Evolutionary conservation across 495 filamentous ascomycete species (phyloP), one percentile per base, ranked within the genome.

Genomic region (Lepidopterella palustris): DNA sequence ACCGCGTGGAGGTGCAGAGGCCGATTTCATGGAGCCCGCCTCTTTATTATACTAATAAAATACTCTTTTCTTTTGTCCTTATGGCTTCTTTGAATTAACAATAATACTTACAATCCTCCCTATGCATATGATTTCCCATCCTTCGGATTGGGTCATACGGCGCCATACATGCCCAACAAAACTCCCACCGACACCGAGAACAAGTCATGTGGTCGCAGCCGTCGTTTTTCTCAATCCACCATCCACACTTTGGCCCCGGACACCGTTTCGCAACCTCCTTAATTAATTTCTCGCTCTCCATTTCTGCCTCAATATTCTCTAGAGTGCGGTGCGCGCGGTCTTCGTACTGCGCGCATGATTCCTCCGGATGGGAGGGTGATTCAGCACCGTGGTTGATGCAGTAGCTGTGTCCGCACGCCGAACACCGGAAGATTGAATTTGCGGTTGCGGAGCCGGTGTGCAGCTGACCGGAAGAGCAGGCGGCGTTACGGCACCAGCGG

Each of bases 131-230:
- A 47, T 57, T 57, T n/a, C 54, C 54, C 32, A 23, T 42, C 40
- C 26, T 57, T 18, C 54, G n/a, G 18, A 57, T 57, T 21, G 18
- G 32, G n/a, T 47, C 40, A 40, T 49, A 59, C 9, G 54, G 23
- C 42, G 56, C 58, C 31, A 40, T 24, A 51, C 58, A 60, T 8
- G 57, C 5, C 51, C 58, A 60, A 25, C 58, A 60, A 32, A 60
- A 60, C 51, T 60, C 58, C 21, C 21, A 27, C 28, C 15, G 5
- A 47, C 58, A 60, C 51, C 18, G 8, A 9, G 21, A 18, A 31
- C 58, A 60, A 53, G 58, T 60, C 58, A 60, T 60, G 28, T 60
- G 58, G 57, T 60, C 40, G 29, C 58, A 60, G 3, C 58, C 58
- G 13, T 45, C 58, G 21, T 55, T 54, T 32, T 60, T 60, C 58